phyloP scores from a whole-genome alignment of 495 filamentous ascomycete genomes.

The Patellaria atrata region DNA sequence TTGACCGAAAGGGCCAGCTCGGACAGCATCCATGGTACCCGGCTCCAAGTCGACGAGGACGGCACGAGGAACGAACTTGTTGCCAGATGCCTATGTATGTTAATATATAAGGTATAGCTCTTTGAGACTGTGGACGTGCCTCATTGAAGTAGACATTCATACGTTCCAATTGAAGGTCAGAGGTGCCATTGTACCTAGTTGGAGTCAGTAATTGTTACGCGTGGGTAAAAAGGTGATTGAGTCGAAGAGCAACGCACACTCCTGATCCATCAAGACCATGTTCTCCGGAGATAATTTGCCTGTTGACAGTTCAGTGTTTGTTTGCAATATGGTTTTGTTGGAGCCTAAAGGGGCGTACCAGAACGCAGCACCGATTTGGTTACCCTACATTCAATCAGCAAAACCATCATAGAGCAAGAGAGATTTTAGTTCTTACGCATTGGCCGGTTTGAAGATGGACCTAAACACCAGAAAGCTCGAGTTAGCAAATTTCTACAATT shows the following conservation, averaged over 20 bases:
- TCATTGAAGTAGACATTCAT: constrained; percentile 99
- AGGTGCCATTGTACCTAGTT: constrained; percentile 83
- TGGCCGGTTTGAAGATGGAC: constrained; percentile 98
- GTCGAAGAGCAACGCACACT: constrained; percentile 43
- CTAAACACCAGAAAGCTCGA: constrained; percentile 36
- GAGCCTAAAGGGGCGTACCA: constrained; percentile 54
- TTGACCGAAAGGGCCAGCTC: constrained; percentile 95
- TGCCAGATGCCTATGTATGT: constrained; percentile 58
- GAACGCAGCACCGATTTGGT: constrained; percentile 99
- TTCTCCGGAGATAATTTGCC: constrained; percentile 96
- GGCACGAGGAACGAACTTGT: constrained; percentile 99
- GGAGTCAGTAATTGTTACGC: constrained; percentile 7
- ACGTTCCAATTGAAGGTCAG: constrained; percentile 97
- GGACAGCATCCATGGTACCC: constrained; percentile 98
- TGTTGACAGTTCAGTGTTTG: constrained; percentile 29
- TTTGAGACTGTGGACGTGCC: constrained; percentile 40
- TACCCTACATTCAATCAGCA: constrained; percentile 54
- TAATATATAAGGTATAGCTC: constrained; percentile 11
- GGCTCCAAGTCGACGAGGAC: constrained; percentile 99
- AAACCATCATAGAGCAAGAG: not conserved
- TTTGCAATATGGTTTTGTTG: too few relatives aligned
- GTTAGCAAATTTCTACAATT: constrained; percentile 27
- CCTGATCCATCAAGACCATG: constrained; percentile 96
- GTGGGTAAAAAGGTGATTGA: constrained; percentile 21
- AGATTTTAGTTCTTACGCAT: constrained; percentile 56